Base-by-base conservation (phyloP, 176 grass and related monocot genomes). In the Hyparrhenia diplandra region DNA sequence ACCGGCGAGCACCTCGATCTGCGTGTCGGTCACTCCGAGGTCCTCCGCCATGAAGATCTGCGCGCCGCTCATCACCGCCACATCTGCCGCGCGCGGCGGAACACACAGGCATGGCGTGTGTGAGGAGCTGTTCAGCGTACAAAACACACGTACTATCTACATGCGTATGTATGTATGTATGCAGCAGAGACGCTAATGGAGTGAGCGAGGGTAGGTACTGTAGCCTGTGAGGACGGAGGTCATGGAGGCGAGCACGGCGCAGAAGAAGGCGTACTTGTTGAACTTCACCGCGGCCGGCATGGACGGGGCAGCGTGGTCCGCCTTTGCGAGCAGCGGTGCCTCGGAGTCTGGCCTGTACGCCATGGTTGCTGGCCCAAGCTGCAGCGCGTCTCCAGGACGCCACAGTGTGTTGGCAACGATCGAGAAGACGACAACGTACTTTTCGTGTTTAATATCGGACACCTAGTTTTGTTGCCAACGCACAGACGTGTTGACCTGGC, bases 241-340 rank as follows among this genome's bases (percentile, higher is more conserved):
- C 90, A 96, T 92, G 85, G 93, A 96, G 46, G 93, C 93, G 40
- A 90, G 85, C 35, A 90, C 77, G 40, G 88, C 82, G 80, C 93
- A 92, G 83, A 86, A 82, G 82, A 96, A 86, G 51, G 88, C 67
- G 54, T 88, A 93, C 68, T 71, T 90, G 83, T 96, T 93, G 11
- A 71, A 75, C 29, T 60, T 75, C 6, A 2, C 54, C 36, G 62
- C 59, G 39, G 55, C 20, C 14, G 64, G 5, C 0, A 6, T 52
- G 17, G 55, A 2, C 16, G 58, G 6, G 20, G 35, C 45, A 36
- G 59, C 42, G 13, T 45, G 6, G 32, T 52, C 49, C 6, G 46
- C 35, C 61, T 57, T 73, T 42, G 63, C 62, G n/a, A 85, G 87
- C 54, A 89, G 71, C 52, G 71, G 87, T 34, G 70, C 51, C 71